phyloP scores from a whole-genome alignment of 2,329 filamentous ascomycete genomes.

The Ophiostoma himal-ulmi region DNA sequence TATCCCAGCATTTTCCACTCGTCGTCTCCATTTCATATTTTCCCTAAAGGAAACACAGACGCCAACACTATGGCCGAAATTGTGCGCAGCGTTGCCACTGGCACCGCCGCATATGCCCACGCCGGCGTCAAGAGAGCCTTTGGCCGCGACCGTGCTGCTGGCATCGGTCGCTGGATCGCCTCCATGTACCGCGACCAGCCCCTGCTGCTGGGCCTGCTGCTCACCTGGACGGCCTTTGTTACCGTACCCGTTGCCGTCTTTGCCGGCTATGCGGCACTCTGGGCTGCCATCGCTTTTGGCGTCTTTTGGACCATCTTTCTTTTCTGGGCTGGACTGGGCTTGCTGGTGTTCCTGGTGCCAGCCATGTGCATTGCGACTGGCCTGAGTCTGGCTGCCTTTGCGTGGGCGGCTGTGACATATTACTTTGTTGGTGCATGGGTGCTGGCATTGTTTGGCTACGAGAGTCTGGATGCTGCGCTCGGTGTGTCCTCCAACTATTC shows the following conservation, averaged over 20 bases:
- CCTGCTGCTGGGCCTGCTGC: slow-evolving; percentile 18
- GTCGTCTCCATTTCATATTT: not conserved
- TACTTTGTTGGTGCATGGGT: slow-evolving; percentile 14
- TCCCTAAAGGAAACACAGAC: not conserved
- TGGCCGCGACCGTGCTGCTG: slow-evolving; percentile 17
- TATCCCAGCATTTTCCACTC: not conserved
- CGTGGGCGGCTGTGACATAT: slow-evolving; percentile 21
- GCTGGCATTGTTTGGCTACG: slow-evolving; percentile 17
- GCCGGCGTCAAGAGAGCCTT: not conserved
- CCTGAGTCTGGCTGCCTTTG: slow-evolving; percentile 18
- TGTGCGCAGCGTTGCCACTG: slow-evolving; percentile 12
- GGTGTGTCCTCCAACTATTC: not conserved
- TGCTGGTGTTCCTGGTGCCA: slow-evolving; percentile 24
- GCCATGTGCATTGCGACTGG: slow-evolving; percentile 22
- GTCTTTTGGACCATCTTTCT: slow-evolving; percentile 24
- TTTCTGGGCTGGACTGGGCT: slow-evolving; percentile 25
- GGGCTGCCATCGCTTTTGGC: slow-evolving; percentile 22
- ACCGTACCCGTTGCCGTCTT: slow-evolving; percentile 22
- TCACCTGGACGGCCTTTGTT: slow-evolving; percentile 19
- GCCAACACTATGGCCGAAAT: not conserved
- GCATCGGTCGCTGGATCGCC: slow-evolving; percentile 15
- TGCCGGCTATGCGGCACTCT: slow-evolving; percentile 21
- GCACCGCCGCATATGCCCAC: slow-evolving; percentile 8
- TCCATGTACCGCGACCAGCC: slow-evolving; percentile 19
- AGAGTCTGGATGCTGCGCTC: not conserved